Evolutionary conservation across 2,329 filamentous ascomycete species (phyloP), one percentile per base, ranked within the genome.

Genomic region (Diaporthe amygdali): DNA sequence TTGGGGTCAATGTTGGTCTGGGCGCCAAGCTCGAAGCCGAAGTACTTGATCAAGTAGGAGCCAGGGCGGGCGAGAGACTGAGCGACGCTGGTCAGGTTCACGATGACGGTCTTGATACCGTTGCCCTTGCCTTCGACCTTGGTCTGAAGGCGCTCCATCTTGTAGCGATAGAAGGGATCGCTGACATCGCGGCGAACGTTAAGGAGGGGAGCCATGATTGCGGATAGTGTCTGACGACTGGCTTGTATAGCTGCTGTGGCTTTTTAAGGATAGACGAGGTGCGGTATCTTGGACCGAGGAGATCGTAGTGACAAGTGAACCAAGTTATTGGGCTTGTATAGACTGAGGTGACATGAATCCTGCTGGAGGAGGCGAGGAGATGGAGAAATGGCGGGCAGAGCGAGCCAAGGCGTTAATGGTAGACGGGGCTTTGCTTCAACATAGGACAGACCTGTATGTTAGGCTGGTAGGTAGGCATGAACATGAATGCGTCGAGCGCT

Each of bases 41-140:
- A 99, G 88, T 97, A 99, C 88, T 99, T 99, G 92, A 99, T 98
- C 81, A 99, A 90, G 83, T 98, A 97, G 80, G 94, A 89, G 75
- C 95, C 94, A 75, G 96, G 96, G 78, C 96, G 96, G 79, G 94
- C 94, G 77, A 99, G 91, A 74, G 96, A 97, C 80, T 93, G 89
- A 78, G 96, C 95, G 77, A 99, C 95, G 81, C 94, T 97, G 89
- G 92, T 94, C 81, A 99, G 86, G 85, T 99, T 99, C 89, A 97
- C 94, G 78, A 99, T 92, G 80, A 99, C 96, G 78, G 81, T 99
- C 89, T 99, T 99, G 91, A 99, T 99, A 81, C 96, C 96, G 87
- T 99, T 99, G 77, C 96, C 96, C 86, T 99, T 99, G 86, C 96
- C 96, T 87, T 99, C 96, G 79, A 99, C 97, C 90, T 99, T 99